A percentile compares a stretch with the other conserved stretches of the same genome.
These are phyloP conservation scores for Rusavskia elegans DNA, from an alignment of 495 filamentous ascomycete species.

Conservation along the genomic window DNA sequence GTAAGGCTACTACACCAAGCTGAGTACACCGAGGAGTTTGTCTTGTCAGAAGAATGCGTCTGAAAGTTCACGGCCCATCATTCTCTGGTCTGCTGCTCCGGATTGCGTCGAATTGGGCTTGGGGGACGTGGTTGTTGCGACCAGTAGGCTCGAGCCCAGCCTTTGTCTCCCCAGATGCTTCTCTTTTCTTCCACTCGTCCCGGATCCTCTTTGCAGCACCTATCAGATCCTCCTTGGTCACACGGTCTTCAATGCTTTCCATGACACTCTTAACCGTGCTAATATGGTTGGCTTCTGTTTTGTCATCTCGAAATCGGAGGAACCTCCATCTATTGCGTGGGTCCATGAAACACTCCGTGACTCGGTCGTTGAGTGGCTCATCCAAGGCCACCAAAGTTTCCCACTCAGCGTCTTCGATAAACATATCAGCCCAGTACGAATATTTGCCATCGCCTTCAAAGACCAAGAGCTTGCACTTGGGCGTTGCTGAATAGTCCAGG, in stretches of 20 bases:
- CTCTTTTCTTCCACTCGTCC: slow-evolving; percentile 54
- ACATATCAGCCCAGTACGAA: slow-evolving; percentile 44
- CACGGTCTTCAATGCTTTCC: slow-evolving; percentile 63
- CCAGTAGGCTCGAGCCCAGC: background rate
- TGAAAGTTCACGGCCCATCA: no score
- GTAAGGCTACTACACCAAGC: no score
- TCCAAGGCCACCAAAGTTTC: slow-evolving; percentile 53
- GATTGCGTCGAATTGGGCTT: slow-evolving; percentile 1
- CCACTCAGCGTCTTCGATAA: slow-evolving; percentile 66
- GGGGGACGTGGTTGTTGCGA: slow-evolving; percentile 1
- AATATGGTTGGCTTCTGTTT: slow-evolving; percentile 77
- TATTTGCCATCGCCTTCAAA: slow-evolving; percentile 41
- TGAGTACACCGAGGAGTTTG: no score
- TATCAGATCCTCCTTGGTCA: slow-evolving; percentile 50
- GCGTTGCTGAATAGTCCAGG: slow-evolving; percentile 36
- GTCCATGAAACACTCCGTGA: slow-evolving; percentile 81
- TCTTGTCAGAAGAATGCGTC: no score
- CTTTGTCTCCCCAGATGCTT: slow-evolving; percentile 4
- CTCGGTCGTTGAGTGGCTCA: slow-evolving; percentile 60
- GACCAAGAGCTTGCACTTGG: slow-evolving; percentile 40
- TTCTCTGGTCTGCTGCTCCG: background rate
- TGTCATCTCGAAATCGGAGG: slow-evolving; percentile 79
- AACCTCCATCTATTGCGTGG: slow-evolving; percentile 59
- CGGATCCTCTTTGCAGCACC: slow-evolving; percentile 47
- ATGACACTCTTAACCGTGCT: slow-evolving; percentile 64